Evolutionary conservation across 75 land plant genomes (phyloP), one percentile per base, ranked within the genome.

Genomic region (Larix kaempferi): DNA sequence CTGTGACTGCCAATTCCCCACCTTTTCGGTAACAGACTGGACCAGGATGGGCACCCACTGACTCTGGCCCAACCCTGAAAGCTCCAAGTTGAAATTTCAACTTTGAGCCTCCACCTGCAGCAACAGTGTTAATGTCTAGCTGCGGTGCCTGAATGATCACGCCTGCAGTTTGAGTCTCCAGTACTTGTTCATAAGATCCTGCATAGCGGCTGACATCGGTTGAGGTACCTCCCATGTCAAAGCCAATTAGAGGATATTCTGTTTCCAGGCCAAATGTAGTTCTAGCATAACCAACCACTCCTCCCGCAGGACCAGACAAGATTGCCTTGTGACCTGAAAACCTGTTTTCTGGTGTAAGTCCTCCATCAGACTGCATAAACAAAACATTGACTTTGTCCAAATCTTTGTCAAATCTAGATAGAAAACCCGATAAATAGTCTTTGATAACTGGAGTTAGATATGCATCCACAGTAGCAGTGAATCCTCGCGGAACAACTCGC

Each of bases 171-270:
- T 95, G 92, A 6, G 99, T 98, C 74, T 98, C 96, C 59, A 98
- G 67, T 16, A 98, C n/a, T 78, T 98, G 99, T 67, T 98, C 98
- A 78, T 87, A 95, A 56, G 69, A 80, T 59, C 99, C 99, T 44
- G 91, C 95, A 83, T 95, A 98, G 8, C 99, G 90, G 84, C 98
- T 98, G 15, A 98, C 99, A 85, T 98, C 98, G n/a, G 99, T 98
- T 15, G 99, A 98, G n/a, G 99, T 98, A 44, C 98, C 99, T 55
- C 99, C 99, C 99, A 98, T 98, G 62, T 98, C 99, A 81, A 98
- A 95, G 37, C 99, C 99, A 74, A 98, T 98, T 7, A 95, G 80
- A 11, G 99, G 91, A 78, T 91, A 88, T 16, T 82, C 73, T 29
- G 99, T 98, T 83, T 98, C 99, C 49, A 90, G 71, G 33, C 86